A percentile compares a stretch with the other conserved stretches of the same genome.
Conservation (phyloP, 2,329 filamentous ascomycete genomes). For the Albifimbria verrucaria region DNA sequence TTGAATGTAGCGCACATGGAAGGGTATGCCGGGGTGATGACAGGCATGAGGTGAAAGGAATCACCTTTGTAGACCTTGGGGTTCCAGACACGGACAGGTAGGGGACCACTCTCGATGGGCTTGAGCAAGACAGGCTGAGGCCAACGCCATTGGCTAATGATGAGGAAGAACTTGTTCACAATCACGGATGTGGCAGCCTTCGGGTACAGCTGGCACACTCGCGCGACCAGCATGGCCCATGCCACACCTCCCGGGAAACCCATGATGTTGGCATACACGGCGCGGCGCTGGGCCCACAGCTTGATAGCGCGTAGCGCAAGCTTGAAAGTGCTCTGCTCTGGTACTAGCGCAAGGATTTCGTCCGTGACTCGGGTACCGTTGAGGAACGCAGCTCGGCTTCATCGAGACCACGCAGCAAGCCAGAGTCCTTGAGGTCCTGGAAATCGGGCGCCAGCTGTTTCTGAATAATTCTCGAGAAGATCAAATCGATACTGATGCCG, state of each 20-base stretch:
- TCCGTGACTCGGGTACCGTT: constrained; percentile 95
- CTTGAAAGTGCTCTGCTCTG: constrained; percentile 85
- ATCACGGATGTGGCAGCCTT: constrained; percentile 86
- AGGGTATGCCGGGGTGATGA: constrained; percentile 96
- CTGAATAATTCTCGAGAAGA: constrained; percentile 74
- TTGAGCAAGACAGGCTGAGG: constrained; percentile 91
- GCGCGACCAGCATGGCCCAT: constrained; percentile 95
- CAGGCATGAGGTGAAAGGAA: constrained; percentile 88
- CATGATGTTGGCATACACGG: constrained; percentile 93
- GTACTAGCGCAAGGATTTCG: constrained; percentile 84
- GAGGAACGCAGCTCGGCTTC: constrained; percentile 84
- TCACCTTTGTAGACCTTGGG: constrained; percentile 82
- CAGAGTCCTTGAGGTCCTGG: constrained; percentile 75
- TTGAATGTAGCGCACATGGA: constrained; percentile 98
- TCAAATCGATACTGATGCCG: constrained; percentile 91
- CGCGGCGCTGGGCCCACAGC: constrained; percentile 89
- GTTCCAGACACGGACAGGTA: constrained; percentile 90
- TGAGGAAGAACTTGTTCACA: constrained; percentile 89
- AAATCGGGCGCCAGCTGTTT: constrained; percentile 65
- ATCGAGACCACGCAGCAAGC: constrained; percentile 79
- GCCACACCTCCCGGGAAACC: constrained; percentile 96
- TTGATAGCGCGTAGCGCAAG: constrained; percentile 90
- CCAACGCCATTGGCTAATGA: constrained; percentile 91
- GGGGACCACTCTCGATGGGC: constrained; percentile 74
- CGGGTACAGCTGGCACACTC: constrained; percentile 94